Evolutionary conservation across 352 stramenopile genomes (phyloP).

Genomic region (Phytophthora nicotianae): DNA sequence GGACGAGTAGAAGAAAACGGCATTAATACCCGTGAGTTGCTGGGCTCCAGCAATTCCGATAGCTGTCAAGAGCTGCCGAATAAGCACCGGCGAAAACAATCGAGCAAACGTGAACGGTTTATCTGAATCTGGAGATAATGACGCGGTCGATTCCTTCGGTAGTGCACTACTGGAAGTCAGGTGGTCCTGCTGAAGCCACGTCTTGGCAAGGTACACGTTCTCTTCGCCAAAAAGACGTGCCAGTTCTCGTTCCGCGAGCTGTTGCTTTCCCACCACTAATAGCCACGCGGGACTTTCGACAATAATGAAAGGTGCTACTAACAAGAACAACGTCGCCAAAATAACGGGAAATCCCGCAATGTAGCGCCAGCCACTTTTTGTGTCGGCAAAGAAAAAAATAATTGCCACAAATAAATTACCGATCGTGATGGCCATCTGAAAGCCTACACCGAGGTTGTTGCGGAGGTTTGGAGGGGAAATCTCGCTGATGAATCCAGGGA

Average conservation of each 20-base stretch:
- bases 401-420: slow-evolving; percentile 2
- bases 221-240: not conserved
- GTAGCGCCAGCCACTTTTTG: not conserved
- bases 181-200: not conserved
- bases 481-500: slow-evolving; percentile 30
- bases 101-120: slow-evolving; percentile 11
- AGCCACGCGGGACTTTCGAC: slow-evolving; percentile 1
- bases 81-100: slow-evolving; percentile 9
- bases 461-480: not conserved
- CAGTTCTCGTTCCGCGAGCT: not conserved
- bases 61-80: slow-evolving; percentile 42
- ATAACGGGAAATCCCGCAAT: not conserved
- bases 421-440: not conserved
- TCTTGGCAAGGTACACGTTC: not conserved
- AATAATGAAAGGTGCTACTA: not conserved
- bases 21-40: slow-evolving; percentile 57
- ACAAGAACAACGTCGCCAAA: not conserved
- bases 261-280: not conserved
- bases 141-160: slow-evolving; percentile 1
- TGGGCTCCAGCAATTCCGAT: slow-evolving; percentile 38
- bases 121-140: slow-evolving; percentile 23
- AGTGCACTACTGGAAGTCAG: not conserved
- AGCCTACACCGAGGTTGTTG: not conserved
- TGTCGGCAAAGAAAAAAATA: not conserved
- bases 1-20: slow-evolving; percentile 59